Conservation (phyloP, 73 alveolate genomes). For the Paraurostyla sp. region DNA sequence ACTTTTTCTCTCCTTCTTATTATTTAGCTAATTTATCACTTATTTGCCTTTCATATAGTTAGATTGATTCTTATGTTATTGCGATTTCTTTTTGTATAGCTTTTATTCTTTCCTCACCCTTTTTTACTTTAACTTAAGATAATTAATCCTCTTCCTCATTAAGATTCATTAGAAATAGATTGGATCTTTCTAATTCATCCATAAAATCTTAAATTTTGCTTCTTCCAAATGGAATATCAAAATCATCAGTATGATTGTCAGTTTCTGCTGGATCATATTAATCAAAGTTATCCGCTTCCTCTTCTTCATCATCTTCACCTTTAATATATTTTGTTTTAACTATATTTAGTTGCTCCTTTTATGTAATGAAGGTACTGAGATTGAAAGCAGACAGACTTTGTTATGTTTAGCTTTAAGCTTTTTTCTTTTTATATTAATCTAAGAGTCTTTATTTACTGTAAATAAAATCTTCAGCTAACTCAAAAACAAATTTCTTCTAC, state of each 20-base stretch:
- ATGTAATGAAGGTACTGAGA: not conserved
- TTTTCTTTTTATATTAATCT: not conserved
- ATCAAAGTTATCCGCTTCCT: not conserved
- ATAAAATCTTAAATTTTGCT: slow-evolving; percentile 21
- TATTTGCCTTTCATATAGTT: slow-evolving; percentile 7
- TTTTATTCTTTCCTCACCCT: not conserved
- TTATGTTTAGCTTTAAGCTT: too few relatives aligned
- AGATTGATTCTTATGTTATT: not conserved
- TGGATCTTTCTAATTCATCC: slow-evolving; percentile 59
- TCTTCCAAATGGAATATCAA: slow-evolving; percentile 51
- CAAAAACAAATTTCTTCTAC: slow-evolving; percentile 12
- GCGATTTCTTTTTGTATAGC: not conserved
- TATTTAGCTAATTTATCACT: not conserved
- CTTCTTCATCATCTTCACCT: slow-evolving; percentile 2
- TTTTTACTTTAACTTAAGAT: not conserved
- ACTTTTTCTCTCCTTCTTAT: not conserved
- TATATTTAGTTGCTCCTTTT: not conserved
- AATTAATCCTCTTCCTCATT: slow-evolving; percentile 68
- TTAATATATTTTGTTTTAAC: not conserved
- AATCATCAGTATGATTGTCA: slow-evolving; percentile 1
- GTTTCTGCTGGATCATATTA: not conserved
- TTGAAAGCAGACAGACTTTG: too few relatives aligned
- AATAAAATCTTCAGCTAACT: slow-evolving; percentile 18
- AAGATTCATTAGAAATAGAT: slow-evolving; percentile 65
- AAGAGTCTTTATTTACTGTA: not conserved